Conservation (phyloP, 1,139 yeast species). For the Suhomyces maxii region DNA sequence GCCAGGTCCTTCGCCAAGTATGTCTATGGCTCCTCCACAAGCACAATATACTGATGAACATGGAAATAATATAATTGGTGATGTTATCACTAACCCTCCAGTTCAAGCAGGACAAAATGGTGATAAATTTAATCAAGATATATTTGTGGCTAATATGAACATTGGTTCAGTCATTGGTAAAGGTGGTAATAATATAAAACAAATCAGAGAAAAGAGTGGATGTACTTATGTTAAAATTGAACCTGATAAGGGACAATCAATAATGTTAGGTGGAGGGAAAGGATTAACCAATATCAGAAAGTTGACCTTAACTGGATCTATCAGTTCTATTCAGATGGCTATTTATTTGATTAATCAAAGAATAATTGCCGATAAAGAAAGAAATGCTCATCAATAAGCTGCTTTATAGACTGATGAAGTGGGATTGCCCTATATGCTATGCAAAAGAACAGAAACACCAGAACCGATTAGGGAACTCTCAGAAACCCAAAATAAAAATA, state of each 20-base stretch:
- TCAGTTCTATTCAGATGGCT: slow-evolving; percentile 74
- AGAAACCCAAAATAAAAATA: no score
- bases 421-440: no score
- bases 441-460: no score
- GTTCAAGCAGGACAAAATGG: slow-evolving; percentile 34
- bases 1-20: slow-evolving; percentile 15
- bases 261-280: slow-evolving; percentile 56
- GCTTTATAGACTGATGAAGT: no score
- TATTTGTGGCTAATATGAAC: slow-evolving; percentile 71
- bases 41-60: slow-evolving; percentile 46
- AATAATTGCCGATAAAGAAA: slow-evolving; percentile 63
- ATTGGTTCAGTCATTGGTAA: slow-evolving; percentile 88
- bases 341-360: slow-evolving; percentile 74
- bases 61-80: slow-evolving; percentile 47
- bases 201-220: slow-evolving; percentile 74
- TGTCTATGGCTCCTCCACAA: slow-evolving; percentile 28
- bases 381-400: slow-evolving; percentile 25
- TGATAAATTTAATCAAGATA: slow-evolving; percentile 63
- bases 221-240: slow-evolving; percentile 71
- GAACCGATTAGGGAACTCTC: no score
- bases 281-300: slow-evolving; percentile 60
- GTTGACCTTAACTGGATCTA: slow-evolving; percentile 69
- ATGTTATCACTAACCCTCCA: slow-evolving; percentile 44
- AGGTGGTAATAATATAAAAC: slow-evolving; percentile 81
- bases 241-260: slow-evolving; percentile 48